Evolutionary conservation across 352 stramenopile species (phyloP).

Genomic region (Globisporangium nunn): DNA sequence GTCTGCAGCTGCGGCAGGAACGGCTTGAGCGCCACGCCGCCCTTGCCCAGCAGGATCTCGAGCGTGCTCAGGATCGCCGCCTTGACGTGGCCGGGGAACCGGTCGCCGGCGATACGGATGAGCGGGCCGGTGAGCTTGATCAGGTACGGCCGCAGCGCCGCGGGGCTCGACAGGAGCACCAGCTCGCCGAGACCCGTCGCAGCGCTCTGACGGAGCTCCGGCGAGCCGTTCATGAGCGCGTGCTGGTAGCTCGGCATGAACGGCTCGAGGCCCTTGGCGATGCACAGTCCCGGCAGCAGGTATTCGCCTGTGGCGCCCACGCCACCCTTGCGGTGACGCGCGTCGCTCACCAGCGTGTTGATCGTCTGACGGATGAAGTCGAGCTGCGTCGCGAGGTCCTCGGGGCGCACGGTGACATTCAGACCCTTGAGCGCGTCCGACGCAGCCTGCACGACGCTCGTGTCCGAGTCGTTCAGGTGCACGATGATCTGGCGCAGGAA

Average conservation of each 20-base stretch:
- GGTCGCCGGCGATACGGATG: conserved; percentile 98
- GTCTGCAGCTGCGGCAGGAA: conserved; percentile 99
- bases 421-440: conserved; percentile 88
- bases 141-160: conserved; percentile 92
- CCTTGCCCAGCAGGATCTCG: conserved; percentile 95
- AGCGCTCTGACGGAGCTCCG: conserved; percentile 85
- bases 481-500: conserved; percentile 95
- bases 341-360: conserved; percentile 95
- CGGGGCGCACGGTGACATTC: conserved; percentile 87
- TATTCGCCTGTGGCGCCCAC: conserved; percentile 67
- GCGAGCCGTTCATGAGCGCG: conserved; percentile 94
- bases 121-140: conserved; percentile 97
- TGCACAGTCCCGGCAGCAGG: conserved; percentile 69
- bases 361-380: conserved; percentile 97
- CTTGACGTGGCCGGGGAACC: conserved; percentile 97
- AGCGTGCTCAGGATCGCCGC: conserved; percentile 97
- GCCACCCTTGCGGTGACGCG: conserved; percentile 90
- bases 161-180: conserved; percentile 87
- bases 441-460: conserved; percentile 84
- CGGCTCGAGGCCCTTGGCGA: conserved; percentile 91
- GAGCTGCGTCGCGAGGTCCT: conserved; percentile 93
- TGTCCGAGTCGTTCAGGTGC: conserved; percentile 93
- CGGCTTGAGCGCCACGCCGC: conserved; percentile 94
- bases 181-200: conserved; percentile 95
- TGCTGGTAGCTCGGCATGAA: conserved; percentile 97